Evolutionary conservation across 805 yeast genomes (phyloP), one percentile per base, ranked within the genome.

Genomic region (Yamadazyma olivae): DNA sequence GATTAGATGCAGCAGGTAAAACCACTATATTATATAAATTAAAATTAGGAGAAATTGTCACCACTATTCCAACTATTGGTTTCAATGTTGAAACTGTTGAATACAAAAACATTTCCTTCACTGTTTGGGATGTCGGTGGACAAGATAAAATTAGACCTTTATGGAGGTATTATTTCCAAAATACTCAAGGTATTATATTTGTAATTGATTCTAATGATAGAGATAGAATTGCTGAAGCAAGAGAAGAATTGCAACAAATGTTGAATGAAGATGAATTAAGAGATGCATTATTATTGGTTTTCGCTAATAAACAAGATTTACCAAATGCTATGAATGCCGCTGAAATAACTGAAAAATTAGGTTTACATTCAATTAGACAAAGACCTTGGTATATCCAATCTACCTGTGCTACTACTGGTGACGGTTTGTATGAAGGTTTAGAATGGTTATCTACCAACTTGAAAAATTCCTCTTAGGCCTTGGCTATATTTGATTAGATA

Each of bases 111-210:
- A 87, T 89, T 67, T 83, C 95, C 29, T 89, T 89, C 74, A 88
- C 96, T 43, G 96, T 89, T 48, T 89, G 97, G 98, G 98, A 91
- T 79, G 96, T 90, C 54, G 98, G 98, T 84, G 98, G 98, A 79
- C 98, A 91, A 76, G 96, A 89, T 70, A 90, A 90, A 74, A 91
- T 91, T 61, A 86, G 98, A 74, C 96, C 98, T 42, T 75, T 91
- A 68, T 91, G 98, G 98, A 85, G 97, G 80, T 95, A 91, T 71
- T 91, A 91, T 69, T 91, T 81, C 86, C 96, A 91, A 73, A 91
- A 91, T 79, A 89, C 97, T 44, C 97, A 91, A 71, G 97, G 97
- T 75, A 87, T 91, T 62, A 90, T 91, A 65, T 91, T 90, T 63
- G 98, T 91, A 47, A 96, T 91, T 54, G 98, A 91, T 75, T 86